Base-by-base conservation (phyloP, 208 protist genomes). In the Entamoeba nuttalli region DNA sequence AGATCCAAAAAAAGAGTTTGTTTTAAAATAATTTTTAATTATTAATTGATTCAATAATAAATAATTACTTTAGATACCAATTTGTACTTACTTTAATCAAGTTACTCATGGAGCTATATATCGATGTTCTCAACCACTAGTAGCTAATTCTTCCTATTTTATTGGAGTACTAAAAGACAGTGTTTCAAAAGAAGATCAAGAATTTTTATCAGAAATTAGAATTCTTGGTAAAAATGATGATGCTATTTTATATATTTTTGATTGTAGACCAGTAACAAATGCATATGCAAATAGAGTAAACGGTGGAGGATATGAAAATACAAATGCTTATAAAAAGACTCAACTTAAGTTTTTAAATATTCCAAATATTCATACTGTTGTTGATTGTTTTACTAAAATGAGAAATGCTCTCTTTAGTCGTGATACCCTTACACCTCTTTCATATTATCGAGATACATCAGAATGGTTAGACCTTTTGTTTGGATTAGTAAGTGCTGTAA, bases 281-380 rank as follows among this genome's bases (percentile, higher is more conserved):
- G 93, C 93, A 52, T 52, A 52, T 48, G 93, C 93, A 51, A 94
- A 94, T 94, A 14, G 48, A 94, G 48, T 51, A 9, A 94, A 52
- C 41, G 93, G 93, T 2, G 93, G 44, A 44, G 93, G 93, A 3
- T 48, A 48, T 15, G 93, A 94, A n/a, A 51, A 48, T 9, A 48
- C 48, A 51, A 51, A 5, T 21, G 25, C 4, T 2, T 94, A 94
- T 15, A 48, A 25, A 35, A 51, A 51, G 9, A 52, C 44, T 7
- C 21, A 94, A 21, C 48, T 94, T 48, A 19, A 94, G 93, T 94
- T 52, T 17, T 48, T 94, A 9, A 51, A 51, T 21, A 94, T 94
- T 1, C 96, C 95, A 9, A 98, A 98, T 55, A 98, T 98, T 50
- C 97, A 97, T 93, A 95, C 95, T n/a, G 97, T 98, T 95, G 51